Evolutionary conservation across 345 rosid species (phyloP), one percentile per base, ranked within the genome.

Genomic region (Ailanthus altissimus): DNA sequence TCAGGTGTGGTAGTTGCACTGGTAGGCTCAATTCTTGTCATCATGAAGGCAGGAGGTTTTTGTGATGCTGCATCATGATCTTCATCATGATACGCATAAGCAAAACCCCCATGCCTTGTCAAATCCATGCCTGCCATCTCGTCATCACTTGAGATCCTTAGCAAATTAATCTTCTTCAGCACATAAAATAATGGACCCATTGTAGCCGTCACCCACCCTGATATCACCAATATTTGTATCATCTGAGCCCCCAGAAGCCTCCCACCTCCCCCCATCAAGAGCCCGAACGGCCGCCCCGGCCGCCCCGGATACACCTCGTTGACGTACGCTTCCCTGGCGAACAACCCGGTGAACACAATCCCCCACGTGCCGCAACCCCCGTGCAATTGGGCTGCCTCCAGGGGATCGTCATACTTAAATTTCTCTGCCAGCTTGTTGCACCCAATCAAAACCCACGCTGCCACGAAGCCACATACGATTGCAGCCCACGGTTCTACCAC

Each of bases 401-500:
- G 82, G 0, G 92, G 93, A 76, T 92, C 92, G 6, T 91, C 98
- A 58, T 70, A 93, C 28, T 69, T 80, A 0, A 86, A 40, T 46
- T 64, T 89, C 85, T 83, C 86, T 0, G 92, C 98, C 0, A 93
- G 78, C 26, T 75, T 86, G 81, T 93, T 92, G 64, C 77, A 86
- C 11, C 89, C 90, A 0, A 92, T 84, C 18, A 93, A 81, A 42
- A 93, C 97, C 67, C 85, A 83, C 0, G 97, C 82, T 0, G 98
- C 90, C 0, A 88, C 85, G 10, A 90, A 90, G 23, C 94, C 97
- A 23, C 98, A 93, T 0, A 93, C 69, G 73, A 93, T 81, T 4
- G 97, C 94, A 0, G 94, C 97, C 97, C 98, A 90, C 0, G 97
- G 98, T 58, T 93, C 97, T 0, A 90, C 98, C 21, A 91, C 98